phyloP scores from a whole-genome alignment of 441 rosid species.

The Heliophila coronopifolia region DNA sequence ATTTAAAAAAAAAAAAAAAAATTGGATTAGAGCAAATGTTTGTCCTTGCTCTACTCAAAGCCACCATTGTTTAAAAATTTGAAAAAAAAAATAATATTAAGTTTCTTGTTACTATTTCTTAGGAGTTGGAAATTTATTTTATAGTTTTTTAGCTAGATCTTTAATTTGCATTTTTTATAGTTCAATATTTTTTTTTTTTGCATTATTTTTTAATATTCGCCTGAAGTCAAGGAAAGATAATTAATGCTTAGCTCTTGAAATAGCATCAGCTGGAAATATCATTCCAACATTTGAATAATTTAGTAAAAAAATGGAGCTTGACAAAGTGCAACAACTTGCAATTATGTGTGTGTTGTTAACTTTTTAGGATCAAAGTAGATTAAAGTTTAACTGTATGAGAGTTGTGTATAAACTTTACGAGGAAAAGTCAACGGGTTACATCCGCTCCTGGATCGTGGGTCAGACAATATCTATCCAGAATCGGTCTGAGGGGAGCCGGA shows the following conservation, averaged over 20 bases:
- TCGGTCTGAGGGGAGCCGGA: no score
- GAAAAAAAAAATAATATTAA: no score
- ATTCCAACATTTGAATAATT: slow-evolving; percentile 90
- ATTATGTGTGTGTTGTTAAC: neutral
- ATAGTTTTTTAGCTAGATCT: no score
- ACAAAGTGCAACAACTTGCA: slow-evolving; percentile 89
- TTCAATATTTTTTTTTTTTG: no score
- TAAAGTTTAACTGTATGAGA: neutral
- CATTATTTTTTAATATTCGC: no score
- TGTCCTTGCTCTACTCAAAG: no score
- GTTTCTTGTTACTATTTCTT: no score
- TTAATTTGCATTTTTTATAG: no score
- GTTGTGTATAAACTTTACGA: slow-evolving; percentile 54
- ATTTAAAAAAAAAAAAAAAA: no score
- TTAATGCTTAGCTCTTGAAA: slow-evolving; percentile 91
- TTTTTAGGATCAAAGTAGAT: slow-evolving; percentile 3
- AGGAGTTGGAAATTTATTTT: no score
- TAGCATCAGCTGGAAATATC: slow-evolving; percentile 89
- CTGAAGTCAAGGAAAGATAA: slow-evolving; percentile 71
- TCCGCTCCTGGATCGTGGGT: slow-evolving; percentile 94
- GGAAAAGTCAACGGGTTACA: slow-evolving; percentile 87
- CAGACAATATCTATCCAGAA: neutral
- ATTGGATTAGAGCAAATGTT: no score
- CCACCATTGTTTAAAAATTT: no score
- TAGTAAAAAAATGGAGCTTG: slow-evolving; percentile 94